Evolutionary conservation across 129 eudicot species (phyloP).

Genomic region (Dittrichia graveolens): DNA sequence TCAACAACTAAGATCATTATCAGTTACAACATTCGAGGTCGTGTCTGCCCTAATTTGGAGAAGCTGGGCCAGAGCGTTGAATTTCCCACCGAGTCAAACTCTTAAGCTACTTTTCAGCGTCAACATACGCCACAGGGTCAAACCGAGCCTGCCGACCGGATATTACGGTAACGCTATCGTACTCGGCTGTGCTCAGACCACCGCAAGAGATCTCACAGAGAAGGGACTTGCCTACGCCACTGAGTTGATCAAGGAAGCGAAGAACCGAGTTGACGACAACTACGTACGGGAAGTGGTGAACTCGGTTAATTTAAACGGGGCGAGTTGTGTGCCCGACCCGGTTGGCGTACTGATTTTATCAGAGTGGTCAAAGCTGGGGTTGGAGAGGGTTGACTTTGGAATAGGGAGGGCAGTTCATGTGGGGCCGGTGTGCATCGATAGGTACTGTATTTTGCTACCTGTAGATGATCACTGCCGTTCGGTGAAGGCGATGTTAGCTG

Average conservation of each 20-base stretch:
- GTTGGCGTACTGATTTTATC: constrained; percentile 75
- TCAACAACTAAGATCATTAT: constrained; percentile 33
- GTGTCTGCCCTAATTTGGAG: constrained; percentile 78
- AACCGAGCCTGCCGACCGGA: constrained; percentile 62
- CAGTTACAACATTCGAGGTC: constrained; percentile 61
- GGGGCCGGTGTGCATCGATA: constrained; percentile 71
- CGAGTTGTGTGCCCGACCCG: constrained; percentile 56
- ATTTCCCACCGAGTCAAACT: constrained; percentile 61
- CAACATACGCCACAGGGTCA: constrained; percentile 57
- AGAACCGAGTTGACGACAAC: constrained; percentile 60
- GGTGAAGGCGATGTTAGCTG: constrained; percentile 66
- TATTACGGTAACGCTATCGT: constrained; percentile 75
- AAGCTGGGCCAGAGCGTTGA: constrained; percentile 68
- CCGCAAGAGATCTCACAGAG: constrained; percentile 39
- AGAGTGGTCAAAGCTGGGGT: constrained; percentile 84
- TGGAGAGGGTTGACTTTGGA: constrained; percentile 80
- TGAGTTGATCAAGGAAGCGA: constrained; percentile 53
- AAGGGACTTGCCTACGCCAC: constrained; percentile 47
- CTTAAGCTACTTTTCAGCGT: constrained; percentile 63
- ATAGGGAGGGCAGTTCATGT: constrained; percentile 67
- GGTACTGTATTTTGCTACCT: constrained; percentile 70
- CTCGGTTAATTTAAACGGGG: constrained; percentile 48
- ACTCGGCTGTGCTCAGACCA: constrained; percentile 62
- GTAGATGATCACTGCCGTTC: constrained; percentile 51
- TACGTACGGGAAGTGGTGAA: constrained; percentile 67